Conservation (phyloP, 2,329 filamentous ascomycete species). For the Acrodontium crateriforme region DNA sequence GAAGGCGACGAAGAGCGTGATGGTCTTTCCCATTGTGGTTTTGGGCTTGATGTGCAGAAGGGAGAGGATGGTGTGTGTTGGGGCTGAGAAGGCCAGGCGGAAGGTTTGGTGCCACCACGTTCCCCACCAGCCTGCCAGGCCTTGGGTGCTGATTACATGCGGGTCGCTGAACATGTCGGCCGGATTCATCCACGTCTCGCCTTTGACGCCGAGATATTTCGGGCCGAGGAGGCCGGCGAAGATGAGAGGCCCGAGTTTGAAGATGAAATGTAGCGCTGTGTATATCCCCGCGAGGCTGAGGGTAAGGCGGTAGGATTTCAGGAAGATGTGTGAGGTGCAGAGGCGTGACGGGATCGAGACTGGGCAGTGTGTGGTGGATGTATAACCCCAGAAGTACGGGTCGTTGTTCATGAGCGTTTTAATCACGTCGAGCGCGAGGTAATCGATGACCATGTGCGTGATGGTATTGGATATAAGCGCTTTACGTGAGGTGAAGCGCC, state of each 20-base stretch:
- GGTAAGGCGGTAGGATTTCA: slow-evolving; percentile 43
- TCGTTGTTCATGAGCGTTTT: slow-evolving; percentile 60
- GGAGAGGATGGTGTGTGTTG: slow-evolving; percentile 35
- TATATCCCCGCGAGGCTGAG: slow-evolving; percentile 45
- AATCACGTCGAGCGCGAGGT: slow-evolving; percentile 55
- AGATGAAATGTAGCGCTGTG: slow-evolving; percentile 46
- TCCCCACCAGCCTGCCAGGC: slow-evolving; percentile 72
- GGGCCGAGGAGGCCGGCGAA: slow-evolving; percentile 46
- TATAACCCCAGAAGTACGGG: slow-evolving; percentile 55
- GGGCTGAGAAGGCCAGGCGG: slow-evolving; percentile 55
- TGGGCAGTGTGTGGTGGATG: slow-evolving; percentile 22
- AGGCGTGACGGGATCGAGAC: slow-evolving; percentile 32
- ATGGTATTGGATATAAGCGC: slow-evolving; percentile 22
- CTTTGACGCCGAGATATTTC: slow-evolving; percentile 44
- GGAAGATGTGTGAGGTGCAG: slow-evolving; percentile 29
- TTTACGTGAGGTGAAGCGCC: slow-evolving; percentile 21
- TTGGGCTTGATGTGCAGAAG: slow-evolving; percentile 17
- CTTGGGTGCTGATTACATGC: slow-evolving; percentile 46
- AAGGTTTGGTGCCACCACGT: slow-evolving; percentile 87
- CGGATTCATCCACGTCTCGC: slow-evolving; percentile 48
- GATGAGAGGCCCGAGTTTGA: slow-evolving; percentile 47
- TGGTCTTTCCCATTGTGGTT: slow-evolving; percentile 23
- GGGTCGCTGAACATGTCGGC: slow-evolving; percentile 40
- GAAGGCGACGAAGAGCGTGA: slow-evolving; percentile 45
- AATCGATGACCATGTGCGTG: slow-evolving; percentile 39